Evolutionary conservation across 2,329 filamentous ascomycete genomes (phyloP), one percentile per base, ranked within the genome.

Genomic region (Volutella citrinella): DNA sequence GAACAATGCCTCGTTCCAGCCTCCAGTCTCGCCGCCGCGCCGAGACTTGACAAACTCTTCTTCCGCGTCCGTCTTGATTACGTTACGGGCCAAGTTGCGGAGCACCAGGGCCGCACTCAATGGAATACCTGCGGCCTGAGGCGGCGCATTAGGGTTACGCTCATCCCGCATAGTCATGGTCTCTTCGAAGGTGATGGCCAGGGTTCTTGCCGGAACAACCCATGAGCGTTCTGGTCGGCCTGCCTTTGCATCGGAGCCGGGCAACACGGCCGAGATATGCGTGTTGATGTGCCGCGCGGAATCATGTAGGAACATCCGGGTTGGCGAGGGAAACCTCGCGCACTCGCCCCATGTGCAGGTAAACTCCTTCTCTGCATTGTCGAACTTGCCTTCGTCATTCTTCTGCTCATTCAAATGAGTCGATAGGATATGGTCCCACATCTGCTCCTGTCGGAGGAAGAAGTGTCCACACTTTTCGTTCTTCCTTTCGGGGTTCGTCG

Each of bases 61-160:
- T 51, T 81, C 71, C 1, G 71, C 68, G 32, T 76, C 72, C 8
- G 76, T 80, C 66, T 80, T 81, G 50, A 72, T 64, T 13, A 80
- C 66, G 49, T 83, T 85, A 45, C 72, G 74, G 10, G 86, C 86
- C 41, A 93, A 78, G 55, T 93, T 93, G 19, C 87, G 77, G 27
- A 93, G 70, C 21, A 93, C 84, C 18, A 91, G 69, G 11, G 84
- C 81, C 4, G 84, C 83, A 34, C 83, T 86, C 7, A 91, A 70
- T n/a, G 87, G 84, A 21, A 91, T 81, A 6, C 87, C 87, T 2
- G 82, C 83, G 4, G 86, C 82, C 52, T 88, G 76, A 4, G 72
- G 65, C 6, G 71, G 64, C 8, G 68, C 69, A 40, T 79, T 74
- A 10, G 74, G 72, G 42, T 78, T 78, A 28, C 72, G 66, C 55